These are phyloP conservation scores for Colletotrichum chlorophyti DNA, from an alignment of 2,329 filamentous ascomycete genomes.

Conservation along the genomic window DNA sequence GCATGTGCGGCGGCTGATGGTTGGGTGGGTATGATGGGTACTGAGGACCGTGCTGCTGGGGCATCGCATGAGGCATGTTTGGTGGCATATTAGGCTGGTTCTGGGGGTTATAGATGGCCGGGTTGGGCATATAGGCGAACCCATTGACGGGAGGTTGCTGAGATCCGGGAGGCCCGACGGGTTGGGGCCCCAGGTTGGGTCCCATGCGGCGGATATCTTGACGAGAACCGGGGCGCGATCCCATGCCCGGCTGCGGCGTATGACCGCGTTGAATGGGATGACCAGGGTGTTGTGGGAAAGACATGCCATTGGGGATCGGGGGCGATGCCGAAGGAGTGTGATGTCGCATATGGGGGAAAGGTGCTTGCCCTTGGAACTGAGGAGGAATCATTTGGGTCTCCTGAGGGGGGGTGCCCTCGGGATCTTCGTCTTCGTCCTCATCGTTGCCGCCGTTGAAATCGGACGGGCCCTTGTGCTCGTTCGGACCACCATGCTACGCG, in stretches of 20 bases:
- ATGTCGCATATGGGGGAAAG: conserved; percentile 84
- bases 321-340: conserved; percentile 87
- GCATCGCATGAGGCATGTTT: conserved; percentile 45
- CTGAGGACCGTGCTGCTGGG: conserved; percentile 42
- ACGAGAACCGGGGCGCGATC: conserved; percentile 80
- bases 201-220: conserved; percentile 79
- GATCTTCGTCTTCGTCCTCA: conserved; percentile 83
- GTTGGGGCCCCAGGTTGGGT: conserved; percentile 74
- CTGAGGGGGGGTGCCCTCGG: conserved; percentile 75
- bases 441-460: conserved; percentile 91
- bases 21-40: conserved; percentile 42
- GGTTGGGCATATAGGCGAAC: conserved; percentile 86
- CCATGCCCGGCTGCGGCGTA: conserved; percentile 80
- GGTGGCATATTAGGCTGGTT: conserved; percentile 49
- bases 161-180: conserved; percentile 63
- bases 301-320: conserved; percentile 80
- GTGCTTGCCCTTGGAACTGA: conserved; percentile 71
- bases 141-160: conserved; percentile 66
- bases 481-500: conserved; percentile 82
- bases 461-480: conserved; percentile 93
- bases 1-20: conserved; percentile 54
- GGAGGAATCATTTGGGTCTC: conserved; percentile 71
- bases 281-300: conserved; percentile 62
- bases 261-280: conserved; percentile 68
- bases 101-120: conserved; percentile 81